Percentiles rank a stretch among this genome's conserved stretches.
These are phyloP conservation scores for Amniculicola lignicola DNA, from an alignment of 495 filamentous ascomycete genomes.

Conservation along the genomic window DNA sequence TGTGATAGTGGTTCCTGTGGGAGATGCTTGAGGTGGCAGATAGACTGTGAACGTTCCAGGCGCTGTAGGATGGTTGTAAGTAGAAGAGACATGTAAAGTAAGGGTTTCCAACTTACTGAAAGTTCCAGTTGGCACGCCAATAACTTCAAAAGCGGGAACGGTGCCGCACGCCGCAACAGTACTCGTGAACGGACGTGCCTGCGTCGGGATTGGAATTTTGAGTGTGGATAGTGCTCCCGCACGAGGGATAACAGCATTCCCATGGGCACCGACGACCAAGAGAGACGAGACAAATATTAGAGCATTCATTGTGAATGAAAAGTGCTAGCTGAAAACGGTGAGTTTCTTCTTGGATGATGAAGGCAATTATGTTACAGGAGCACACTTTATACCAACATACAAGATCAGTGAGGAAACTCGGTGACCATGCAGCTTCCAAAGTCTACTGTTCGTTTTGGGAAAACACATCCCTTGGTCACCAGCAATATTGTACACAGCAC, in stretches of 20 bases:
- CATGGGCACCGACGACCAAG: background rate
- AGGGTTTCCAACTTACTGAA: background rate
- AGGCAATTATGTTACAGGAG: too few relatives aligned
- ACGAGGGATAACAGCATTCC: background rate
- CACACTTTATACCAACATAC: too few relatives aligned
- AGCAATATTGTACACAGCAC: too few relatives aligned
- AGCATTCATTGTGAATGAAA: background rate
- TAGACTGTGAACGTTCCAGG: background rate
- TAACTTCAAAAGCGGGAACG: background rate
- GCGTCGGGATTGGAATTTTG: background rate
- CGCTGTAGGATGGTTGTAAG: too few relatives aligned
- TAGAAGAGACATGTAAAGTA: background rate
- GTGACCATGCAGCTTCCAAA: too few relatives aligned
- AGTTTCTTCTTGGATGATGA: too few relatives aligned
- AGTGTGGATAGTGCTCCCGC: background rate
- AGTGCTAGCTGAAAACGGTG: too few relatives aligned
- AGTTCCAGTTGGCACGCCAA: background rate
- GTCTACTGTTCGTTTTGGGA: too few relatives aligned
- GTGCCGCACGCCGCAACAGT: background rate
- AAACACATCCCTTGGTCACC: too few relatives aligned
- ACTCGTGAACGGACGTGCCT: background rate
- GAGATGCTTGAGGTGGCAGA: background rate
- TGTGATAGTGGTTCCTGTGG: background rate
- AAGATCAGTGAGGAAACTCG: too few relatives aligned
- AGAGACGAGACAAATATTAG: background rate